Conservation (phyloP, 1,284 basidiomycete genomes). For the Microbotryomycetes sp. region DNA sequence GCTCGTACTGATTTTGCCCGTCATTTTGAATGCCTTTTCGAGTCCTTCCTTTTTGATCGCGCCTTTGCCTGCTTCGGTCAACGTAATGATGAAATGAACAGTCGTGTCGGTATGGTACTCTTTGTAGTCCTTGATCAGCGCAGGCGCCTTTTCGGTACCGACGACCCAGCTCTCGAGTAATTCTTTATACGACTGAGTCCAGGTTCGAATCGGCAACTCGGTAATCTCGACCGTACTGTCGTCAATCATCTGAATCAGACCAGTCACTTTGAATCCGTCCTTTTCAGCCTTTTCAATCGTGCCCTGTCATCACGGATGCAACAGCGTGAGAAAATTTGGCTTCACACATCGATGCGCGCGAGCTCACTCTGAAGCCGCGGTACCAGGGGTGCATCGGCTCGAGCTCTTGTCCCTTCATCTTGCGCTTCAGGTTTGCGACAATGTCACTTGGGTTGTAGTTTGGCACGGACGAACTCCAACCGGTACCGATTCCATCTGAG, state of each 20-base stretch:
- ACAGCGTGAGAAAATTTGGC: neutral
- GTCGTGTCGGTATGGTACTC: conserved; percentile 91
- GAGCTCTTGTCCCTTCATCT: conserved; percentile 80
- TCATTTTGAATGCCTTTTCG: conserved; percentile 85
- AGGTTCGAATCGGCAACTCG: conserved; percentile 89
- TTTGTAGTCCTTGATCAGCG: conserved; percentile 69
- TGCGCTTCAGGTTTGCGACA: conserved; percentile 73
- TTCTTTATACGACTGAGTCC: conserved; percentile 90
- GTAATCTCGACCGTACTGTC: conserved; percentile 89
- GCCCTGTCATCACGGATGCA: conserved; percentile 48
- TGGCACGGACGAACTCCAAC: conserved; percentile 93
- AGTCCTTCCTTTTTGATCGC: conserved; percentile 85
- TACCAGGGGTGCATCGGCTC: conserved; percentile 93
- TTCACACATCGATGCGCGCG: neutral
- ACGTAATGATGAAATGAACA: conserved; percentile 80
- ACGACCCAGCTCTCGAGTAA: conserved; percentile 65
- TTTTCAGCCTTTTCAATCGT: conserved; percentile 70
- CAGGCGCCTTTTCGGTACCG: conserved; percentile 55
- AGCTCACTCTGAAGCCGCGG: conserved; percentile 65
- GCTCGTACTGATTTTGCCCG: conserved; percentile 69
- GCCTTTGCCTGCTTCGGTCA: conserved; percentile 71
- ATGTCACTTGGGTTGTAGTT: conserved; percentile 91
- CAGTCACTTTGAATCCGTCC: conserved; percentile 81
- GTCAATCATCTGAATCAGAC: conserved; percentile 67
- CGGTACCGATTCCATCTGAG: conserved; percentile 95